Base-by-base conservation (phyloP, 106 monocot genomes). In the Narthecium ossifragum region DNA sequence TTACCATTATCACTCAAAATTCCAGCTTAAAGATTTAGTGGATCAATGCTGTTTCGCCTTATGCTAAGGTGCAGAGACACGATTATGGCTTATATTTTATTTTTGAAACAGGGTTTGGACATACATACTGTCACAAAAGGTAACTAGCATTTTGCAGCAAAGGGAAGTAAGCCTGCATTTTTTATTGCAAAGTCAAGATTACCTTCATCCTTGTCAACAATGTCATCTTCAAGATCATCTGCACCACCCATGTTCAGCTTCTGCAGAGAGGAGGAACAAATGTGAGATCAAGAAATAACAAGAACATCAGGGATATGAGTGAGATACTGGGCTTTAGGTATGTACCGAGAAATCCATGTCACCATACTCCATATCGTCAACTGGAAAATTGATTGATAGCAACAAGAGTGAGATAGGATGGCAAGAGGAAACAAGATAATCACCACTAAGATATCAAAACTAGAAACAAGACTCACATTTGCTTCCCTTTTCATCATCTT, bases 281-380 rank as follows among this genome's bases (percentile, higher is more conserved):
- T 15, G 15, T 1, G 15, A 39, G 15, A 39, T 11, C 14, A 43
- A 43, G 18, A 14, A 8, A 41, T 14, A 41, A 41, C 17, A 3
- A 41, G 43, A 3, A 0, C 2, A 43, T 43, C 43, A 43, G 18
- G 18, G 18, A 17, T 20, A 5, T 22, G n/a, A n/a, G n/a, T n/a
- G n/a, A n/a, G n/a, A n/a, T n/a, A 12, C 18, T 13, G 36, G 1
- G 24, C n/a, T 9, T 50, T 9, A 39, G 24, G 31, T 18, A 57
- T 83, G 33, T 71, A 89, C 88, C 73, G 88, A 84, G 65, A 89
- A 80, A 59, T 89, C 84, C 84, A 84, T 89, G 56, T 53, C 74
- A 12, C 73, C 73, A 24, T 78, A 84, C 26, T 89, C 79, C 73
- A 65, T 61, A 13, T 67, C 79, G 46, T 62, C 78, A 53, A 50